phyloP scores from a whole-genome alignment of 169 alveolate genomes.

The Blepharisma undulans region DNA sequence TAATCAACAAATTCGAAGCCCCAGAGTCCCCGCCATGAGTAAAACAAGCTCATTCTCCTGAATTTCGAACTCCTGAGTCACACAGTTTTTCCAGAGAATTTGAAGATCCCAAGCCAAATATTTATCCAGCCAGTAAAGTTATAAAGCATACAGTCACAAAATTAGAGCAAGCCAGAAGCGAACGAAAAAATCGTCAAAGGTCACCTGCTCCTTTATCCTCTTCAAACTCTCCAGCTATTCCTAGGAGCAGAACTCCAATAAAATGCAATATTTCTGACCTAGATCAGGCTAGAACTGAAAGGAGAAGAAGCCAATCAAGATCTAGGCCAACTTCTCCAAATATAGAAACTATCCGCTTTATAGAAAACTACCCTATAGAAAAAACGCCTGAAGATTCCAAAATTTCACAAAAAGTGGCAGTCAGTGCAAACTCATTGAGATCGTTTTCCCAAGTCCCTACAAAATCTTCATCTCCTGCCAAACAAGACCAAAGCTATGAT shows the following conservation, averaged over 20 bases:
- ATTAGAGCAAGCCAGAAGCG: constrained; percentile 20
- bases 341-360: background rate
- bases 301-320: background rate
- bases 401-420: background rate
- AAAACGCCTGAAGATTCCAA: background rate
- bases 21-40: background rate
- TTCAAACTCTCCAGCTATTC: background rate
- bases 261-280: background rate
- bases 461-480: background rate
- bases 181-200: background rate
- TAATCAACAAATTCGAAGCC: background rate
- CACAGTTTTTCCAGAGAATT: background rate
- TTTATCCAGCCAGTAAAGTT: background rate
- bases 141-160: background rate
- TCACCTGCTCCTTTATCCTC: background rate
- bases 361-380: background rate
- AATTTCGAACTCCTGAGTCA: background rate
- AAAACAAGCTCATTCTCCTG: background rate
- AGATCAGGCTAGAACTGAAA: background rate
- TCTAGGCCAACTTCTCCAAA: background rate
- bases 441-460: background rate
- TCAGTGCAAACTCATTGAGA: background rate
- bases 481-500: background rate
- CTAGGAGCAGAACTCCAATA: background rate
- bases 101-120: background rate